A percentile compares a stretch with the other conserved stretches of the same genome.
Conservation (phyloP, 371 early-diverging fungal species). For the Batkoa obscura region DNA sequence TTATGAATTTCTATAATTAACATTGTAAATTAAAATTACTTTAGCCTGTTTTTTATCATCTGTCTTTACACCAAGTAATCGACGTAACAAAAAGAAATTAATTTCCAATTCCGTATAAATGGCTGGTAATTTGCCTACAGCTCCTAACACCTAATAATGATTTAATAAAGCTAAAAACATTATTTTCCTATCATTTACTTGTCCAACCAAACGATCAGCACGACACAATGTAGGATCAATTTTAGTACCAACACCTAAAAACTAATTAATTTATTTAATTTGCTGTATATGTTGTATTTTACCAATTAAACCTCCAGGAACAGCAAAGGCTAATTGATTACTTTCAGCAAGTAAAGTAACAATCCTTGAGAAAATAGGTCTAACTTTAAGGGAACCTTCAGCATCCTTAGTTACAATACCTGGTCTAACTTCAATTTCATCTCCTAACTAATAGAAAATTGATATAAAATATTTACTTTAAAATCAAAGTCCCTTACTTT, state of each 20-base stretch:
- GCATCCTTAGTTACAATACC: constrained; percentile 90
- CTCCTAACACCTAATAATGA: constrained; percentile 38
- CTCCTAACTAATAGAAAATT: constrained; percentile 41
- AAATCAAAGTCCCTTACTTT: constrained; percentile 17
- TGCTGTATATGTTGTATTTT: no score
- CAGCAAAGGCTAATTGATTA: constrained; percentile 91
- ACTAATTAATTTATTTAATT: no score
- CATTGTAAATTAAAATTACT: constrained; percentile 6
- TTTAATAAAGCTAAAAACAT: no score
- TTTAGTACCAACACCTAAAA: constrained; percentile 82
- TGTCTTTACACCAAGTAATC: constrained; percentile 89
- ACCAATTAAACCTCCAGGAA: constrained; percentile 97
- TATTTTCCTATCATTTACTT: constrained; percentile 13
- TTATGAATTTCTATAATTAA: no score
- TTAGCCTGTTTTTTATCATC: constrained; percentile 94
- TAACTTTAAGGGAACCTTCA: constrained; percentile 72
- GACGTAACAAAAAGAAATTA: constrained; percentile 92
- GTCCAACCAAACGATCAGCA: constrained; percentile 98
- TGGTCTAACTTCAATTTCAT: constrained; percentile 99
- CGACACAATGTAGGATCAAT: constrained; percentile 98
- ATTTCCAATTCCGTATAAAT: constrained; percentile 94
- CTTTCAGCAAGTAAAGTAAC: constrained; percentile 86
- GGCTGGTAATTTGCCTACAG: constrained; percentile 87
- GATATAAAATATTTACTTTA: background rate
- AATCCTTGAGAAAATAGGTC: constrained; percentile 89